Base-by-base conservation (phyloP, 2,329 filamentous ascomycete species). In the Colletotrichum graminicola region DNA sequence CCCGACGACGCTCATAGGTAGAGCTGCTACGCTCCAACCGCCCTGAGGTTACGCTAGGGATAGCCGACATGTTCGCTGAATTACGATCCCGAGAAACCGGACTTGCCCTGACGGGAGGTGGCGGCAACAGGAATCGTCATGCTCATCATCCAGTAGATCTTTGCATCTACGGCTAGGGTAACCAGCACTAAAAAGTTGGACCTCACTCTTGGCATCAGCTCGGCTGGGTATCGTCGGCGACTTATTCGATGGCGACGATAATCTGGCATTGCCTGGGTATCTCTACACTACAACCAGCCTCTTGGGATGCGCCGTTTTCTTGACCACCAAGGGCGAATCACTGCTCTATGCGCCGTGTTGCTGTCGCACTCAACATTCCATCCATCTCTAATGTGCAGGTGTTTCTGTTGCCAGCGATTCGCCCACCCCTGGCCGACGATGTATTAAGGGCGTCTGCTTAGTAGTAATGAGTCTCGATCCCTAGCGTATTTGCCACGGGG, bases 121-220 rank as follows among this genome's bases (percentile, higher is more conserved):
- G 43, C 57, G 41, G 51, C 45, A 67, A 29, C 18, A 43, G 51
- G 16, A 47, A 41, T 45, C 51, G 26, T 10, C 8, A 39, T 62
- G 57, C 23, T 52, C 57, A 66, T 59, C 66, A 54, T 49, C 41
- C 49, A 52, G 64, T 57, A 57, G 57, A 62, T 67, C 64, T 62
- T 62, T 64, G 64, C 68, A 62, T 67, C n/a, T 29, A 51, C 64
- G 64, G 57, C 51, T 59, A 62, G 52, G 49, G 21, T 43, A 45
- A 57, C 68, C 57, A 52, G 47, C 57, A 43, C 43, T 36, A 4
- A 23, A 23, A 23, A 54, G 10, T 11, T 52, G 56, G 52, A 51
- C 43, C 43, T 39, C 67, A 49, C 23, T 23, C 14, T 41, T 26
- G 54, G 32, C 32, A 49, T n/a, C 62, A 60, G 21, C 47, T 56